These are phyloP conservation scores for Candida stauntonica DNA, from an alignment of 805 yeast species.

Conservation along the genomic window DNA sequence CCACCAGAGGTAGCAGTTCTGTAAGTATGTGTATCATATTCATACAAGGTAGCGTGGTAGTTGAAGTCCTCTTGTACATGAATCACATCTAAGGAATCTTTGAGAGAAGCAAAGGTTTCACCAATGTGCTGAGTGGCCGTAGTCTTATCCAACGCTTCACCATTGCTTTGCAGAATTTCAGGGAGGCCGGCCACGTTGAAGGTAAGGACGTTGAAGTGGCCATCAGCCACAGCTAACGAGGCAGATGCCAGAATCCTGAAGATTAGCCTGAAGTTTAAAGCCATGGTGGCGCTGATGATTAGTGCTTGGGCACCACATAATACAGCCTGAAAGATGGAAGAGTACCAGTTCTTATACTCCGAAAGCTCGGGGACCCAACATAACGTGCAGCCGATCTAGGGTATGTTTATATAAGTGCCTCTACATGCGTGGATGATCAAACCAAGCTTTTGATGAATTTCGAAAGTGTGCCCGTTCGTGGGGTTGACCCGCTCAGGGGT, in stretches of 20 bases:
- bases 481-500: too few relatives aligned
- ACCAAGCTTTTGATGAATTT: too few relatives aligned
- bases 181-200: conserved; percentile 14
- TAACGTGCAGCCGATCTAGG: too few relatives aligned
- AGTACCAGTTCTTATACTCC: too few relatives aligned
- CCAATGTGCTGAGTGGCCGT: conserved; percentile 9
- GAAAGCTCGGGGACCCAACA: too few relatives aligned
- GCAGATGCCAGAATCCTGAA: background rate
- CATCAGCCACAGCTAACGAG: background rate
- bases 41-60: conserved; percentile 10
- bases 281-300: background rate
- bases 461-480: too few relatives aligned
- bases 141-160: conserved; percentile 7
- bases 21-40: conserved; percentile 9
- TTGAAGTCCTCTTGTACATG: conserved; percentile 14
- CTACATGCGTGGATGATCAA: too few relatives aligned
- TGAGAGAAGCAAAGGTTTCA: conserved; percentile 1
- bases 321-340: too few relatives aligned
- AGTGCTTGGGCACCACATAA: too few relatives aligned
- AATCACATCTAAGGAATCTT: conserved; percentile 5
- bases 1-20: conserved; percentile 13
- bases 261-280: background rate
- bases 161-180: conserved; percentile 8
- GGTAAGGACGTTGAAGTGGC: conserved; percentile 8
- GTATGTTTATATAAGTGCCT: too few relatives aligned